phyloP scores from a whole-genome alignment of 2,329 filamentous ascomycete genomes.

The Calonectria honghensis region DNA sequence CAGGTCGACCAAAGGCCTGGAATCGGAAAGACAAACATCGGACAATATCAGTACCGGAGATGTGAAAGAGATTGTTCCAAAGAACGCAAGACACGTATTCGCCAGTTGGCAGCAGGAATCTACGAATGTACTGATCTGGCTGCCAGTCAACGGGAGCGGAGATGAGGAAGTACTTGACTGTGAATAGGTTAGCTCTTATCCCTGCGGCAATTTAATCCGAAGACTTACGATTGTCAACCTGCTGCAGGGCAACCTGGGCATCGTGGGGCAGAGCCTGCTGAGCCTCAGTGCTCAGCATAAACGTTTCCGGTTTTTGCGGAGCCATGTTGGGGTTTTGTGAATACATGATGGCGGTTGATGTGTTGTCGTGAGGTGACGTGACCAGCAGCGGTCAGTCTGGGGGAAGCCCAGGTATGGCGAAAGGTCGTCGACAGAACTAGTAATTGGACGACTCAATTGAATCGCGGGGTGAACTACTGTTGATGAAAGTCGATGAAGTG shows the following conservation, averaged over 20 bases:
- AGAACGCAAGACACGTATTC: conserved; percentile 99
- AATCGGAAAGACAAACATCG: conserved; percentile 98
- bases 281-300: conserved; percentile 97
- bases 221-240: conserved; percentile 94
- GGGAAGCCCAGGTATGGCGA: conserved; percentile 46
- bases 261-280: conserved; percentile 97
- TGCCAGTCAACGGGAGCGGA: conserved; percentile 99
- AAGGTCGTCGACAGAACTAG: conserved; percentile 36
- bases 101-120: conserved; percentile 95
- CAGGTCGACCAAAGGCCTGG: conserved; percentile 97
- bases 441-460: conserved; percentile 44
- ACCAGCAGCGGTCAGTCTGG: conserved; percentile 53
- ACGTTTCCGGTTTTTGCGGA: conserved; percentile 97
- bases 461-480: conserved; percentile 38
- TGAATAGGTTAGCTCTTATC: conserved; percentile 40
- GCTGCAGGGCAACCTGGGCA: conserved; percentile 96
- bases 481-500: conserved; percentile 32
- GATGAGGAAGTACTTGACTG: conserved; percentile 99
- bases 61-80: conserved; percentile 99
- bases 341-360: conserved; percentile 76
- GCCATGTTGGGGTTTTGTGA: conserved; percentile 91
- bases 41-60: conserved; percentile 98
- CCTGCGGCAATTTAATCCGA: conserved; percentile 24
- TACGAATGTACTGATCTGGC: conserved; percentile 95
- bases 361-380: conserved; percentile 53